phyloP scores from a whole-genome alignment of 257 asterid species.

The Cruciata laevipes region DNA sequence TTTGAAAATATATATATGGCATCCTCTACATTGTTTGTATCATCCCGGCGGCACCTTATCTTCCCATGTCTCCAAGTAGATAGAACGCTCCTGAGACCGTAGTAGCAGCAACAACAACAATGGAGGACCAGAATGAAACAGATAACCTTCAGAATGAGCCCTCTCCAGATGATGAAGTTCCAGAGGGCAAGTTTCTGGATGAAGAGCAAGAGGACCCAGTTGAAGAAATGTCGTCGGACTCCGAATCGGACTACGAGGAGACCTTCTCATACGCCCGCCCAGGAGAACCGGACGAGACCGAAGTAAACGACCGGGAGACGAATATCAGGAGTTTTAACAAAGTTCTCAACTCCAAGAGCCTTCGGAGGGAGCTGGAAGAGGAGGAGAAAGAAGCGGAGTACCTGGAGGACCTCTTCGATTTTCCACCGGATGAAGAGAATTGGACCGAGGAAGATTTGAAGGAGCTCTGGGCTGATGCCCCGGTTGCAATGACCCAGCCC shows the following conservation, averaged over 20 bases:
- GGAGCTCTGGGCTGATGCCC: conserved; percentile 96
- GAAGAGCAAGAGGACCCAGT: conserved; percentile 16
- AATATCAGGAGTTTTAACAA: conserved; percentile 33
- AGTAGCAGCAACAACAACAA: conserved; percentile 1
- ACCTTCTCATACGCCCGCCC: conserved; percentile 21
- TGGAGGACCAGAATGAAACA: conserved; percentile 23
- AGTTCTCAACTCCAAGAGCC: conserved; percentile 40
- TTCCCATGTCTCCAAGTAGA: background rate
- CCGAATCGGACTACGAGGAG: conserved; percentile 30
- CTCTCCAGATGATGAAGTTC: conserved; percentile 15
- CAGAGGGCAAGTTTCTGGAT: conserved; percentile 11
- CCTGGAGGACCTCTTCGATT: conserved; percentile 54
- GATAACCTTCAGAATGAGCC: conserved; percentile 16
- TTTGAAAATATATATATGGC: no score
- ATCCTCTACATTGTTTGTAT: background rate
- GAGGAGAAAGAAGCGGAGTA: conserved; percentile 26
- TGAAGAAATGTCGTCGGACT: conserved; percentile 23
- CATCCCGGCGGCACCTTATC: conserved; percentile 19
- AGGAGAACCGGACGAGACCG: conserved; percentile 22
- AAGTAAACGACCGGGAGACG: conserved; percentile 38
- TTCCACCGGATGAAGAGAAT: conserved; percentile 72
- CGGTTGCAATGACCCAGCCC: conserved; percentile 52
- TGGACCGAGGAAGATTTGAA: conserved; percentile 90
- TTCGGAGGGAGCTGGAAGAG: conserved; percentile 29
- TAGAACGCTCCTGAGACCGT: conserved; percentile 2